Evolutionary conservation across 352 stramenopile genomes (phyloP), one percentile per base, ranked within the genome.

Genomic region (Pseudoperonospora humuli): DNA sequence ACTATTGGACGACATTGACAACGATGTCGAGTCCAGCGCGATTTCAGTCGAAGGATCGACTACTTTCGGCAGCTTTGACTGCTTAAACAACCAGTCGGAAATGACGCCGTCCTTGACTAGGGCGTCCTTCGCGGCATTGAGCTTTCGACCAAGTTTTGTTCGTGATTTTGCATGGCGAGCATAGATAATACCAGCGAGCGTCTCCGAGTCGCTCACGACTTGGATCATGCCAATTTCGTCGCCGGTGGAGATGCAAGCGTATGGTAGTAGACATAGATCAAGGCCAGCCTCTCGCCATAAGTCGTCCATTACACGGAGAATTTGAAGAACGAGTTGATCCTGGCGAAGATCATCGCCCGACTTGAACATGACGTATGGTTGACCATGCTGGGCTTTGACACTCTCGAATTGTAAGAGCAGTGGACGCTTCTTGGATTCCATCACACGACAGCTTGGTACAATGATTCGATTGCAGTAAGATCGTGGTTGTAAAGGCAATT

Each of bases 351-450:
- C 91, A 39, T 97, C 91, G 1, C 91, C 91, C 0, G 74, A 75
- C 54, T 97, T 97, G 64, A 96, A 96, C 40, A 97, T 94, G 23
- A 95, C 67, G 43, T 70, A 81, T 1, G 70, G 70, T 7, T 68
- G 62, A 19, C 61, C 66, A 38, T 86, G 71, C 28, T 84, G 57
- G 0, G 65, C 48, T 35, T 89, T 89, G 7, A 70, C 61, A 18
- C 72, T 86, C 42, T 86, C 60, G 8, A 97, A 81, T 17, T 86
- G 80, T 10, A 97, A 61, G 43, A 88, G 85, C 0, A 97, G 69
- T 7, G 91, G 91, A 3, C 84, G 69, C 54, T 97, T 97, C 56
- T 96, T 97, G 13, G 75, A 95, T 50, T 92, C 87, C 91, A 97
- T 97, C 24, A 97, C 88, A 10, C 76, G 69, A 51, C 86, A 96